Evolutionary conservation across 164 flowering plant species (phyloP).

Genomic region (grape (Vitis vinifera)): ASM3070453v1 NC_081814.1:9034001-9034500

Average conservation of each 20-base stretch:
- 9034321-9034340: slow-evolving; percentile 54
- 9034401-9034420: slow-evolving; percentile 55
- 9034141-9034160: background rate
- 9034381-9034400: slow-evolving; percentile 52
- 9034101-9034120: slow-evolving; percentile 72
- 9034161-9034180: too few species aligned
- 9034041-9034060: too few species aligned
- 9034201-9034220: slow-evolving; percentile 52
- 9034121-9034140: slow-evolving; percentile 45
- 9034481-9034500: background rate
- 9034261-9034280: slow-evolving; percentile 63
- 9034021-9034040: too few species aligned
- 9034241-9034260: slow-evolving; percentile 67
- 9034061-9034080: background rate
- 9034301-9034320: slow-evolving; percentile 74
- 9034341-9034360: slow-evolving; percentile 66
- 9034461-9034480: background rate
- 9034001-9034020: too few species aligned
- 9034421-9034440: slow-evolving; percentile 40
- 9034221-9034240: slow-evolving; percentile 60
- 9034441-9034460: background rate
- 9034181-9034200: background rate
- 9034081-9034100: slow-evolving; percentile 79
- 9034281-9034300: slow-evolving; percentile 39
- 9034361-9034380: slow-evolving; percentile 69